Conservation (phyloP, 306 rosid genomes). For the Cucurbita maxima region DNA sequence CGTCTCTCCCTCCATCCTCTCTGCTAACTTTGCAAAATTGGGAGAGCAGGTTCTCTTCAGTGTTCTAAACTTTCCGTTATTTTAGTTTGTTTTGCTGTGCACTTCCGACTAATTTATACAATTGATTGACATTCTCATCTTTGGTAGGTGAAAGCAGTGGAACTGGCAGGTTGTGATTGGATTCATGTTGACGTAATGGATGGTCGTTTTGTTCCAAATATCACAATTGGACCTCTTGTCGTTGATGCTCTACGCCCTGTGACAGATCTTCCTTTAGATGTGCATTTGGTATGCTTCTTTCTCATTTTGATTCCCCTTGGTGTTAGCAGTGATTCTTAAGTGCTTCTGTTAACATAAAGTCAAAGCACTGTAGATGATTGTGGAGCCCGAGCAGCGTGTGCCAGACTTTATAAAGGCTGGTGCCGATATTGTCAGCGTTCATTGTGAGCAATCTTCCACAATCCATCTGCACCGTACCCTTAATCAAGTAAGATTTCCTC, state of each 20-base stretch:
- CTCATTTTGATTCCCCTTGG: conserved; percentile 1
- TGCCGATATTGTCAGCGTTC: conserved; percentile 95
- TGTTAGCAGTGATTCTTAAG: neutral
- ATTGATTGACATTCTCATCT: conserved; percentile 1
- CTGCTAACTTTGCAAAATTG: conserved; percentile 81
- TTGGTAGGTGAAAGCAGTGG: conserved; percentile 86
- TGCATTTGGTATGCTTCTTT: conserved; percentile 66
- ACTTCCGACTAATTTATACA: neutral
- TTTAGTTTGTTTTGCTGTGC: neutral
- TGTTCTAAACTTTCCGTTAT: conserved; percentile 6
- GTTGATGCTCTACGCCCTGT: conserved; percentile 97
- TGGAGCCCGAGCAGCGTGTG: conserved; percentile 92
- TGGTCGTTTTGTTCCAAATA: conserved; percentile 97
- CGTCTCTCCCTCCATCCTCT: conserved; percentile 94
- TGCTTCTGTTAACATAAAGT: conserved; percentile 4
- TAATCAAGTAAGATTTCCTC: conserved; percentile 44
- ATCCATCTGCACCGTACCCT: conserved; percentile 94
- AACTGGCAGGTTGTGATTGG: conserved; percentile 99
- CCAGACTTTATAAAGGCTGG: conserved; percentile 99
- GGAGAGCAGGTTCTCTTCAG: conserved; percentile 73
- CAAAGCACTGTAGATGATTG: conserved; percentile 61
- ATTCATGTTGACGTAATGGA: conserved; percentile 99
- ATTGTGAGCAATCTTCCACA: conserved; percentile 83
- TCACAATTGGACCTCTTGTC: conserved; percentile 94
- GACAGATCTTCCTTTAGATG: conserved; percentile 98